Conservation (phyloP, 2,329 filamentous ascomycete species). For the Endoconidiophora polonica region DNA sequence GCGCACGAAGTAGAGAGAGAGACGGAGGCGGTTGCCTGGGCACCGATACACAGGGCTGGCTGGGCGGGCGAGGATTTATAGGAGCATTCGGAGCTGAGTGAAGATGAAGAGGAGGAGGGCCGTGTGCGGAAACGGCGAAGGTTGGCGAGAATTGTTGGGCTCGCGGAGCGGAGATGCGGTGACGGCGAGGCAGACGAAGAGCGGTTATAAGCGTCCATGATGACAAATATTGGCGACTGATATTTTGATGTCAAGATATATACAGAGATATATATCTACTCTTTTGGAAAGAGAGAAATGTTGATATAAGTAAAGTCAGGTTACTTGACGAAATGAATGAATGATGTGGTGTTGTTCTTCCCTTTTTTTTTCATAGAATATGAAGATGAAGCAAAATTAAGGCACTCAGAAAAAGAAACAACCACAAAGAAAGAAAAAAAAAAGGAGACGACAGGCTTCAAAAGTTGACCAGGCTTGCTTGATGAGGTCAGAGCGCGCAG, state of each 20-base stretch:
- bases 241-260: not conserved
- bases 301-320: not conserved
- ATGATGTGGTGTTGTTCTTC: not conserved
- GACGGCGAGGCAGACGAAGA: slow-evolving; percentile 3
- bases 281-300: not conserved
- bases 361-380: not conserved
- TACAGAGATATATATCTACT: not conserved
- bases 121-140: slow-evolving; percentile 5
- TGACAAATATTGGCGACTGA: not conserved
- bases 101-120: slow-evolving; percentile 6
- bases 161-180: slow-evolving; percentile 6
- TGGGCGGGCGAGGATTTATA: slow-evolving; percentile 9
- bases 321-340: not conserved
- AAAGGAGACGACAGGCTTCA: no score
- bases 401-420: not conserved
- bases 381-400: not conserved
- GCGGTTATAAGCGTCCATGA: slow-evolving; percentile 3
- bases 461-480: no score
- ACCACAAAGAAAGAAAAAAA: slow-evolving; percentile 1
- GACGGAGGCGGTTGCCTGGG: not conserved
- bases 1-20: not conserved
- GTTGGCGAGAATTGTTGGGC: slow-evolving; percentile 7
- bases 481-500: no score
- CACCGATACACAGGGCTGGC: not conserved
- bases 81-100: slow-evolving; percentile 1